These are phyloP conservation scores for Spathaspora arborariae DNA, from an alignment of 805 yeast genomes.

Conservation along the genomic window DNA sequence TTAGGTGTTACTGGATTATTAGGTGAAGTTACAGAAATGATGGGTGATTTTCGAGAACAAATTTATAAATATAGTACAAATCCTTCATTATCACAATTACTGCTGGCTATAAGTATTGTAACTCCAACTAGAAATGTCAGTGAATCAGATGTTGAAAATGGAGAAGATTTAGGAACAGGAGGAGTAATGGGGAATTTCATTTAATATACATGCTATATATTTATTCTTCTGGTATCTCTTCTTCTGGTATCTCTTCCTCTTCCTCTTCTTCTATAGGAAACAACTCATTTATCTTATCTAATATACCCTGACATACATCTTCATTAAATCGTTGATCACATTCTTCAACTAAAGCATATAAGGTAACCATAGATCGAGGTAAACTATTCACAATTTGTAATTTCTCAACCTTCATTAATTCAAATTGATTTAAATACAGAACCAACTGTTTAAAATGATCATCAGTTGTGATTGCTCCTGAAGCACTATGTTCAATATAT, in stretches of 20 bases:
- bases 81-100: conserved; percentile 7
- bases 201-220: conserved; percentile 6
- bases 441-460: conserved; percentile 36
- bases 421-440: conserved; percentile 43
- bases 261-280: conserved; percentile 44
- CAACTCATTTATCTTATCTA: conserved; percentile 51
- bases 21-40: conserved; percentile 58
- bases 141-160: conserved; percentile 6
- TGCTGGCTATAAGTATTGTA: conserved; percentile 2
- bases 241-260: conserved; percentile 22
- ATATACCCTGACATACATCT: conserved; percentile 55
- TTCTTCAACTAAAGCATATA: conserved; percentile 83
- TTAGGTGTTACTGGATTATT: conserved; percentile 74
- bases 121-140: not conserved
- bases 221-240: conserved; percentile 10
- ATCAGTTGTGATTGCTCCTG: conserved; percentile 17
- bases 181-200: conserved; percentile 21
- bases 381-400: conserved; percentile 77
- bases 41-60: conserved; percentile 43
- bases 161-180: conserved; percentile 12
- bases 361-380: conserved; percentile 75
- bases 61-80: conserved; percentile 18
- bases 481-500: conserved; percentile 32
- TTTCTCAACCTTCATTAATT: conserved; percentile 76
- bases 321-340: conserved; percentile 84